Percentiles rank a stretch among this genome's conserved stretches.
These are phyloP conservation scores for Aspergillus chevalieri DNA, from an alignment of 2,329 filamentous ascomycete species.

Conservation along the genomic window DNA sequence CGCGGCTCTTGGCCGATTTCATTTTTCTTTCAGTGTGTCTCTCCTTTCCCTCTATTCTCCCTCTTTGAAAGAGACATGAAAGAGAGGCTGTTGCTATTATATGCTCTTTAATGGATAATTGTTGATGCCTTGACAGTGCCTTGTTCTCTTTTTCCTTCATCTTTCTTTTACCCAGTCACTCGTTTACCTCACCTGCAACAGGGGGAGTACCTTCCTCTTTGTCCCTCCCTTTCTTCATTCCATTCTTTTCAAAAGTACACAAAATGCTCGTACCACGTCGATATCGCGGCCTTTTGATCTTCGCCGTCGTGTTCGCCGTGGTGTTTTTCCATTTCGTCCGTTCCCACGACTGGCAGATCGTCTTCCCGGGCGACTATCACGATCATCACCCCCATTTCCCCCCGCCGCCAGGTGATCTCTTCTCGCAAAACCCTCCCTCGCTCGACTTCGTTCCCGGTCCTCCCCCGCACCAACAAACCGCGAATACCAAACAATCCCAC, in stretches of 20 bases:
- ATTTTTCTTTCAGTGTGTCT: too few relatives aligned
- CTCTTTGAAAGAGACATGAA: too few relatives aligned
- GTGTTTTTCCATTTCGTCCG: constrained; percentile 48
- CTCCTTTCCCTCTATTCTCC: too few relatives aligned
- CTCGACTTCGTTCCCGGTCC: too few relatives aligned
- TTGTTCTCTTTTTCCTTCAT: too few relatives aligned
- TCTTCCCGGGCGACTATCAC: neutral
- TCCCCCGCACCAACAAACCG: neutral
- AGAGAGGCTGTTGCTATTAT: too few relatives aligned
- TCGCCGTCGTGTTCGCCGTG: constrained; percentile 38
- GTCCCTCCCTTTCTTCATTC: constrained; percentile 3
- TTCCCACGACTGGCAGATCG: constrained; percentile 33
- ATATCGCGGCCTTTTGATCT: constrained; percentile 42
- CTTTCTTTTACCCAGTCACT: too few relatives aligned
- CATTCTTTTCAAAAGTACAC: constrained; percentile 1
- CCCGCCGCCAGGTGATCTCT: constrained; percentile 11
- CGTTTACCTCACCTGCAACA: too few relatives aligned
- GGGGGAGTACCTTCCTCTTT: too few relatives aligned
- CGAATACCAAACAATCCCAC: neutral
- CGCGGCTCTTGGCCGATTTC: too few relatives aligned
- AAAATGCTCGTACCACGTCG: constrained; percentile 43
- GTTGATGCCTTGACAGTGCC: too few relatives aligned
- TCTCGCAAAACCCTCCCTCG: neutral
- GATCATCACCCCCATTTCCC: constrained; percentile 6
- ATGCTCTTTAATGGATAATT: too few relatives aligned